Conservation (phyloP, 2,329 filamentous ascomycete genomes). For the Neonectria coccinea region DNA sequence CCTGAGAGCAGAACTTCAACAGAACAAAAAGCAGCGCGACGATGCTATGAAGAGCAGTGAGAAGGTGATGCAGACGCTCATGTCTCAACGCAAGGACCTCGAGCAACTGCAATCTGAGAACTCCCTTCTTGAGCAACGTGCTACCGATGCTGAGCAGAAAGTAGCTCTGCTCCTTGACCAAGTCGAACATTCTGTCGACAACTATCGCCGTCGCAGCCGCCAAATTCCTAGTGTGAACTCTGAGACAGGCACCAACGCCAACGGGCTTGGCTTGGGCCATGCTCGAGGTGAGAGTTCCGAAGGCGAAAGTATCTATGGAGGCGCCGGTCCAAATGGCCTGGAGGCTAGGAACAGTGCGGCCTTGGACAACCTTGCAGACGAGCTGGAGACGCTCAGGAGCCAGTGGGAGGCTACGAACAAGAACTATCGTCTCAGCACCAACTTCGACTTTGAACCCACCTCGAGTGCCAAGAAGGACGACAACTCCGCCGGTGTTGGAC, state of each 20-base stretch:
- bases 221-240: conserved; percentile 66
- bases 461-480: conserved; percentile 57
- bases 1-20: conserved; percentile 76
- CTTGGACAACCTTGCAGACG: conserved; percentile 89
- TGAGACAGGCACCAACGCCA: conserved; percentile 52
- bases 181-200: conserved; percentile 92
- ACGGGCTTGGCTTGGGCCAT: conserved; percentile 57
- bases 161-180: conserved; percentile 94
- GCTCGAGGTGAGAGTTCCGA: conserved; percentile 68
- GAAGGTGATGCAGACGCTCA: conserved; percentile 67
- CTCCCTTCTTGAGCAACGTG: conserved; percentile 81
- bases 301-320: conserved; percentile 71
- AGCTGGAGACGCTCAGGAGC: conserved; percentile 88
- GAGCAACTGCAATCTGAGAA: conserved; percentile 89
- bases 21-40: conserved; percentile 76
- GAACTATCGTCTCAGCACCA: conserved; percentile 89
- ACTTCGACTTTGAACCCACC: conserved; percentile 82
- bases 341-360: conserved; percentile 72
- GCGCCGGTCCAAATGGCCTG: conserved; percentile 49
- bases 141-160: conserved; percentile 90
- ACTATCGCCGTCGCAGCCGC: conserved; percentile 84
- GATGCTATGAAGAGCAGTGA: conserved; percentile 68
- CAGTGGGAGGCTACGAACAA: conserved; percentile 98
- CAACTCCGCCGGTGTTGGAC: conserved; percentile 54
- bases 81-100: conserved; percentile 73